Evolutionary conservation across 1,284 basidiomycete genomes (phyloP), one percentile per base, ranked within the genome.

Genomic region (Ganoderma sinense): DNA sequence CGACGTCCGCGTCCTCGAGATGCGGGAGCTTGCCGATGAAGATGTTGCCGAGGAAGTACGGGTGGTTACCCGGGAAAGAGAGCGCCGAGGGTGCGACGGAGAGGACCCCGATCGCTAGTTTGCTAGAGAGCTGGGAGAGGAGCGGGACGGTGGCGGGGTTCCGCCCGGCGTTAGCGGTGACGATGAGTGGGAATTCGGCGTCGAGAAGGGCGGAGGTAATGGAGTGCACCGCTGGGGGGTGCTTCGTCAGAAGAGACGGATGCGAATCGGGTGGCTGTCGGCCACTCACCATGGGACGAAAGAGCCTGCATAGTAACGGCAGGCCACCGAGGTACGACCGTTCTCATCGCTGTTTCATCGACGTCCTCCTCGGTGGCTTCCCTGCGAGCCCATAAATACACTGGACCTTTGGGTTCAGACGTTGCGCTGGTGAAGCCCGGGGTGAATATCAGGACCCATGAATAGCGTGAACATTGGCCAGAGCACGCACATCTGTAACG

Each of bases 331-430:
- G 81, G 71, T 16, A 81, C 69, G 1, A 77, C 61, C 1, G 58
- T 77, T 55, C 78, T 76, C 31, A 85, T 72, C 14, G 80, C 67
- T 7, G 79, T 75, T 29, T 80, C 72, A 43, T 86, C 82, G 0
- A 91, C 76, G 72, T 90, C 87, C 76, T 91, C 85, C 75, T 93
- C 91, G 82, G 89, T 89, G 1, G 85, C 84, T 76, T 93, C 91
- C 23, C 91, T 84, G 29, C 89, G 84, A 20, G 85, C 90, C 88
- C 89, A 92, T 5, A 92, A 81, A 77, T 93, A 92, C 1, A 91
- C 89, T 0, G 91, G 91, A 0, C 91, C 91, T 75, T 87, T 87
- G 0, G 91, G 91, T 43, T 89, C 86, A 66, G 88, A 90, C 39
- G 79, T 86, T 4, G 91, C 89, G 70, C 89, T 91, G 40, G 7